Conservation (phyloP, 805 yeast species). For the Metschnikowia proteae region DNA sequence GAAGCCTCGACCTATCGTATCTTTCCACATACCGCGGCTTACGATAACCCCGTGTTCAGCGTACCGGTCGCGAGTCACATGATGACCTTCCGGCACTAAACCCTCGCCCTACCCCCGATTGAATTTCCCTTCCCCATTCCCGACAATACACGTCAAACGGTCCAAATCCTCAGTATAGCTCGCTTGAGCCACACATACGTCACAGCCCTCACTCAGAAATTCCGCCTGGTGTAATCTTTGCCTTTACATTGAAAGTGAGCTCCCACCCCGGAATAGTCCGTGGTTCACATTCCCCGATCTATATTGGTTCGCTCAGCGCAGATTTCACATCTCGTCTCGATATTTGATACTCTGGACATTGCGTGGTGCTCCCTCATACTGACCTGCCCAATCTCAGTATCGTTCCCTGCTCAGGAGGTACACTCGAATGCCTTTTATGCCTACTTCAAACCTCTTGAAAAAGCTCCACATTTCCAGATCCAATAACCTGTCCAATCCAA, state of each 20-base stretch:
- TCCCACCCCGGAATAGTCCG: not conserved
- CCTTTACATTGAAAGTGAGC: not conserved
- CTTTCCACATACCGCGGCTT: not conserved
- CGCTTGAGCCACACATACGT: not conserved
- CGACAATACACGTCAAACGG: not conserved
- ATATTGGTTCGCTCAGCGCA: not conserved
- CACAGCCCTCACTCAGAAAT: not conserved
- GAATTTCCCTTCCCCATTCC: not conserved
- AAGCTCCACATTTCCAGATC: constrained; percentile 17
- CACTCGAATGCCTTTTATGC: constrained; percentile 10
- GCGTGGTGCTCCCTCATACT: not conserved
- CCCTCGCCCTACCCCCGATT: constrained; percentile 2
- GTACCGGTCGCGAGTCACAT: constrained; percentile 1
- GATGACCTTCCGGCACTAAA: constrained; percentile 1
- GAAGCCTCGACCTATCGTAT: not conserved
- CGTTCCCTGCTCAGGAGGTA: not conserved
- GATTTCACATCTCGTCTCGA: not conserved
- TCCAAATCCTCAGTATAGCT: not conserved
- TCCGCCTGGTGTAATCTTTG: not conserved
- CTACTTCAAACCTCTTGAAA: constrained; percentile 15
- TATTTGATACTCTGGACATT: not conserved
- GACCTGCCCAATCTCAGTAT: not conserved
- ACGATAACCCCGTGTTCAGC: not conserved
- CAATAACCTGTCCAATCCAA: constrained; percentile 6
- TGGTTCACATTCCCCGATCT: not conserved